Conservation (phyloP, 805 yeast species). For the Wickerhamomyces ciferrii region DNA sequence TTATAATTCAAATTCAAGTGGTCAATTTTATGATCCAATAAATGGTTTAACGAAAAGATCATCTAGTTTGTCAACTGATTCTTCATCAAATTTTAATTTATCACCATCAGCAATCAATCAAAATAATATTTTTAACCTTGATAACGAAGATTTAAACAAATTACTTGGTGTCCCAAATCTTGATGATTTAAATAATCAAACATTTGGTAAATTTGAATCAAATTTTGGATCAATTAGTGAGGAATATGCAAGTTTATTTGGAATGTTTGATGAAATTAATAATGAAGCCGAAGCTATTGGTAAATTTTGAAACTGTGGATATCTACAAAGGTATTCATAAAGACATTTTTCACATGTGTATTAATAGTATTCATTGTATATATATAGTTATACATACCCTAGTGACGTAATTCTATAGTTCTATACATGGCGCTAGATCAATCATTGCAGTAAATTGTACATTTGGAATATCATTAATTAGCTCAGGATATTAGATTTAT, state of each 20-base stretch:
- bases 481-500: no score
- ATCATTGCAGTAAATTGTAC: no score
- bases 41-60: not conserved
- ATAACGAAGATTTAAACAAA: not conserved
- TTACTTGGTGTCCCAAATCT: not conserved
- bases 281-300: no score
- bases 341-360: no score
- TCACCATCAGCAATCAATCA: not conserved
- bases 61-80: not conserved
- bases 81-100: not conserved
- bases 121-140: constrained; percentile 6
- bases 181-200: not conserved
- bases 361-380: no score
- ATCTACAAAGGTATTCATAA: no score
- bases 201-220: not conserved
- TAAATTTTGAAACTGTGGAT: no score
- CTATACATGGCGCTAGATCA: no score
- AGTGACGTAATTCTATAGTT: no score
- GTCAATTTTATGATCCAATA: constrained; percentile 4
- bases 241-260: constrained; percentile 19
- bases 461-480: no score
- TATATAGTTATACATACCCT: no score
- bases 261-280: constrained; percentile 22
- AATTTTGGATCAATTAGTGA: constrained; percentile 13
- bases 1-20: not conserved